A percentile compares a stretch with the other conserved stretches of the same genome.
Conservation (phyloP, 1,284 basidiomycete genomes). For the Volvariella volvacea region DNA sequence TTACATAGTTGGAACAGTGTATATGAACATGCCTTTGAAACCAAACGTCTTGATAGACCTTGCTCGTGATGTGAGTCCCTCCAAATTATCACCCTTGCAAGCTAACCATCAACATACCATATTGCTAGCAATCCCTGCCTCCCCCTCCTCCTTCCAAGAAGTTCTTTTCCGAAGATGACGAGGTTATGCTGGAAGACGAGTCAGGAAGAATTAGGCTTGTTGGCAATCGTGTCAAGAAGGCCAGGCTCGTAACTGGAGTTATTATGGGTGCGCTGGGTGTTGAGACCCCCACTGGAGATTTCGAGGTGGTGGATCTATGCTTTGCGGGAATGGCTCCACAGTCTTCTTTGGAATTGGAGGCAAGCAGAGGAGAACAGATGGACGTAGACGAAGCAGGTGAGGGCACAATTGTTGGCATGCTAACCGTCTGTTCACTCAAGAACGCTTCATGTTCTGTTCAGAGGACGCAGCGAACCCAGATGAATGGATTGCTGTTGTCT, state of each 20-base stretch:
- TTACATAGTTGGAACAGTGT: slow-evolving; percentile 92
- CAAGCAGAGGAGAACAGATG: slow-evolving; percentile 21
- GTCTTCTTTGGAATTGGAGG: slow-evolving; percentile 21
- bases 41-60: slow-evolving; percentile 96
- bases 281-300: slow-evolving; percentile 87
- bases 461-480: slow-evolving; percentile 22
- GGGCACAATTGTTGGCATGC: slow-evolving; percentile 12
- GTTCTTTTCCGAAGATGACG: slow-evolving; percentile 75
- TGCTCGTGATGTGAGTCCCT: slow-evolving; percentile 74
- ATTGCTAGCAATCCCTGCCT: slow-evolving; percentile 76
- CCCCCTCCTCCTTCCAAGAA: slow-evolving; percentile 73
- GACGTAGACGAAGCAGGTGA: slow-evolving; percentile 46
- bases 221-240: slow-evolving; percentile 54
- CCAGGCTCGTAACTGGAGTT: slow-evolving; percentile 80
- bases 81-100: slow-evolving; percentile 1
- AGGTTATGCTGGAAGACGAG: slow-evolving; percentile 91
- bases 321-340: slow-evolving; percentile 78
- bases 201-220: slow-evolving; percentile 87
- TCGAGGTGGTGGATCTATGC: slow-evolving; percentile 90
- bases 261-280: slow-evolving; percentile 87
- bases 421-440: neutral
- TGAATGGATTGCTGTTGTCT: slow-evolving; percentile 79
- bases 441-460: neutral
- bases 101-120: slow-evolving; percentile 15
- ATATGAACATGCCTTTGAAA: slow-evolving; percentile 97